Conservation (phyloP, 768 basidiomycete species). For the Grammothele lineata region DNA sequence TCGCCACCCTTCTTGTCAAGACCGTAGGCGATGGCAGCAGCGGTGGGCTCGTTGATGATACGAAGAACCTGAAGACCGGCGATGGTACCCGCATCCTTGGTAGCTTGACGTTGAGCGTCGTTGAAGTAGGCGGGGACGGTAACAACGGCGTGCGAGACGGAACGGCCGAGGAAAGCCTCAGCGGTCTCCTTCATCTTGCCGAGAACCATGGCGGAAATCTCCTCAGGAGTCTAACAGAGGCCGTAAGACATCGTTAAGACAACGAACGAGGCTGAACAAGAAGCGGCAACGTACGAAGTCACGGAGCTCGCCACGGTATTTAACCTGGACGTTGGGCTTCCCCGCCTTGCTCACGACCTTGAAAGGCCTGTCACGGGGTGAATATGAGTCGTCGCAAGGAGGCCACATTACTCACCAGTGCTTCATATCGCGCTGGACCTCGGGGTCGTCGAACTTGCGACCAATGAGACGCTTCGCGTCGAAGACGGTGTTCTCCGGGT, state of each 20-base stretch:
- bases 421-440: constrained; percentile 78
- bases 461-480: constrained; percentile 96
- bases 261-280: not conserved
- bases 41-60: constrained; percentile 97
- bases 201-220: constrained; percentile 94
- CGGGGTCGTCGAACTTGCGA: constrained; percentile 75
- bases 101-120: constrained; percentile 98
- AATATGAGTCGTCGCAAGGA: not conserved
- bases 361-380: constrained; percentile 55
- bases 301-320: constrained; percentile 73
- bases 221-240: constrained; percentile 74
- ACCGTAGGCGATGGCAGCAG: constrained; percentile 97
- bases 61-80: constrained; percentile 93
- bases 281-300: constrained; percentile 67
- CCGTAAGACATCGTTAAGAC: not conserved
- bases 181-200: constrained; percentile 99
- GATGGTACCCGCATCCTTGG: constrained; percentile 96
- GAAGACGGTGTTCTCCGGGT: constrained; percentile 92
- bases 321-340: constrained; percentile 76
- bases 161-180: constrained; percentile 93
- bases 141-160: constrained; percentile 96
- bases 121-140: constrained; percentile 99
- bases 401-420: constrained; percentile 50
- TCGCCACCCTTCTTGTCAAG: constrained; percentile 95
- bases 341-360: constrained; percentile 71